A percentile compares a stretch with the other conserved stretches of the same genome.
Conservation (phyloP, 2,329 filamentous ascomycete species). For the Lasiodiplodia hormozganensis region DNA sequence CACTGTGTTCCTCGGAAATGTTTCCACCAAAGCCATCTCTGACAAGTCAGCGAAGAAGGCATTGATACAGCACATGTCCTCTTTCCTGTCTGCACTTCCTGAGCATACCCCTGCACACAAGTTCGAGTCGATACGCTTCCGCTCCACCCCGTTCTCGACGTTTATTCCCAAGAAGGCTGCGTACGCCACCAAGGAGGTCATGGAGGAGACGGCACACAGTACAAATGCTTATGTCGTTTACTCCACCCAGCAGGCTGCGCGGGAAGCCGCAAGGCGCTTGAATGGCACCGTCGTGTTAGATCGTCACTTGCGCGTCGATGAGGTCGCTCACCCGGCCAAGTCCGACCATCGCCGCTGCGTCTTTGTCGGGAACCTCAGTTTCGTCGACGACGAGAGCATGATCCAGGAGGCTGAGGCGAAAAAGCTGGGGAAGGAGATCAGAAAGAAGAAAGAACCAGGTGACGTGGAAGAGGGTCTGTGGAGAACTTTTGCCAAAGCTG, state of each 20-base stretch:
- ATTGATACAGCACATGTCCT: constrained; percentile 77
- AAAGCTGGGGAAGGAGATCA: constrained; percentile 73
- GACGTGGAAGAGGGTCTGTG: constrained; percentile 94
- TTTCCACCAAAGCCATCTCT: constrained; percentile 81
- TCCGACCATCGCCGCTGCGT: constrained; percentile 89
- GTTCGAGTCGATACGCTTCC: constrained; percentile 90
- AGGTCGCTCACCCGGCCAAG: constrained; percentile 82
- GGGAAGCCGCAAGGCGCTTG: constrained; percentile 75
- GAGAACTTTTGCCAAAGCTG: constrained; percentile 77
- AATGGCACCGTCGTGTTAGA: constrained; percentile 86
- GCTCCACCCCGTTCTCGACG: constrained; percentile 85
- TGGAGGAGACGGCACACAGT: constrained; percentile 89
- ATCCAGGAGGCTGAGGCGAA: constrained; percentile 67
- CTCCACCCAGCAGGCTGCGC: constrained; percentile 74
- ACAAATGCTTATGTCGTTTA: constrained; percentile 96
- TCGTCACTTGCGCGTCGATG: constrained; percentile 89
- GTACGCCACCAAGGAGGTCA: constrained; percentile 87
- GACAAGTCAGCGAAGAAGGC: constrained; percentile 82
- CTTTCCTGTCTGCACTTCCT: constrained; percentile 66
- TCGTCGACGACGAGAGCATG: constrained; percentile 88
- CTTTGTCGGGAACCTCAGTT: constrained; percentile 95
- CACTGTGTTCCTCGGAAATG: constrained; percentile 92
- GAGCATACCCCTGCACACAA: constrained; percentile 66
- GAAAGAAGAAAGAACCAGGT: constrained; percentile 72
- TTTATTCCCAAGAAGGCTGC: constrained; percentile 92